Conservation (phyloP, 768 basidiomycete genomes). For the Suillus lakei region DNA sequence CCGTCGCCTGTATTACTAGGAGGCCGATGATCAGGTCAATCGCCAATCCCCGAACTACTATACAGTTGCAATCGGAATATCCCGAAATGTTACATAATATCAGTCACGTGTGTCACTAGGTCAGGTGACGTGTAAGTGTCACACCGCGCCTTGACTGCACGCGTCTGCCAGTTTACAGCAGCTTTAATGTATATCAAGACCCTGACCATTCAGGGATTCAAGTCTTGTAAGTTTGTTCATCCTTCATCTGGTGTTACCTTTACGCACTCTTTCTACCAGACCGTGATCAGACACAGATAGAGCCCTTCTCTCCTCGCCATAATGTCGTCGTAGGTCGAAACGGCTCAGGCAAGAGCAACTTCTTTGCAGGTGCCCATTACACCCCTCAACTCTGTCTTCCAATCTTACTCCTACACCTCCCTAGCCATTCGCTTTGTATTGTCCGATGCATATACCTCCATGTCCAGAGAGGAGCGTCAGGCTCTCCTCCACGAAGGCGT, state of each 20-base stretch:
- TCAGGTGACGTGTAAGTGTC: conserved; percentile 4
- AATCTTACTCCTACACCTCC: not conserved
- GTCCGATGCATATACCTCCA: conserved; percentile 96
- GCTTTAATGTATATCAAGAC: conserved; percentile 83
- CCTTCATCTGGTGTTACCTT: not conserved
- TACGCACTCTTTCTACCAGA: conserved; percentile 46
- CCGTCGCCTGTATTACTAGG: not conserved
- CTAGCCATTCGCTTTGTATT: conserved; percentile 96
- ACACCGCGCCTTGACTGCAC: not conserved
- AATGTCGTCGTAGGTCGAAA: conserved; percentile 98
- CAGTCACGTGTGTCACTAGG: not conserved
- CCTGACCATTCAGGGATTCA: conserved; percentile 93
- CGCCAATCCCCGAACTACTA: not conserved
- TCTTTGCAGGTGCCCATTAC: conserved; percentile 80
- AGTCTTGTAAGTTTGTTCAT: conserved; percentile 74
- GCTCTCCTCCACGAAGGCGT: conserved; percentile 94
- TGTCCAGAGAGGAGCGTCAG: conserved; percentile 92
- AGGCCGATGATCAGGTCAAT: conserved; percentile 6
- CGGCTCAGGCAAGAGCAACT: conserved; percentile 98
- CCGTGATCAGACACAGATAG: conserved; percentile 88
- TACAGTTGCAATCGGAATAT: not conserved
- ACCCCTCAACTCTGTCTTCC: not conserved
- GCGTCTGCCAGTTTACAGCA: not conserved
- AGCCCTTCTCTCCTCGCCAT: conserved; percentile 91
- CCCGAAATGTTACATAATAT: not conserved